Conservation (phyloP, 139 green algal genomes). For the Tetradesmus obliquus region DNA sequence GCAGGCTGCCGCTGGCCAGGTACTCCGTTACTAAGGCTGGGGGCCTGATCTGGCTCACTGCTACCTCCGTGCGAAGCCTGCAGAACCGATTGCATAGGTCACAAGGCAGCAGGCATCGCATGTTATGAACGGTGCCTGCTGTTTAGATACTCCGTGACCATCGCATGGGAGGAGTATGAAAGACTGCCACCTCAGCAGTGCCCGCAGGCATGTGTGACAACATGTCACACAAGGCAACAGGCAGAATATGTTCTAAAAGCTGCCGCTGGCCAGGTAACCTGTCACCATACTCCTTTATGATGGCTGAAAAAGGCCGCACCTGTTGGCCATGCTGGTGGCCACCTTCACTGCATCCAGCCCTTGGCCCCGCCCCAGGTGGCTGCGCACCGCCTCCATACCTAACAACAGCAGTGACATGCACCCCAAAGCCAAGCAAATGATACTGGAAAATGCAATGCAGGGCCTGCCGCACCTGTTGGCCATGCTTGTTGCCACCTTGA, state of each 20-base stretch:
- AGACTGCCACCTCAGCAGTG: too few species aligned
- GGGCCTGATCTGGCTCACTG: conserved; percentile 60
- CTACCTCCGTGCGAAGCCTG: conserved; percentile 1
- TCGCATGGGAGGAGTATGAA: too few species aligned
- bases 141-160: too few species aligned
- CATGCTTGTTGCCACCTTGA: conserved; percentile 31
- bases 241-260: too few species aligned
- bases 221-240: too few species aligned
- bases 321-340: conserved; percentile 32
- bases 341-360: conserved; percentile 37
- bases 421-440: too few species aligned
- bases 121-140: too few species aligned
- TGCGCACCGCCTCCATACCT: conserved; percentile 23
- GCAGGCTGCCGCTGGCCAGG: conserved; percentile 72
- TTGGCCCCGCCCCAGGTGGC: conserved; percentile 17
- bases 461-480: conserved; percentile 37
- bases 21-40: conserved; percentile 82
- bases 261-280: too few species aligned
- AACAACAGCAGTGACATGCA: too few species aligned
- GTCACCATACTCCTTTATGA: too few species aligned
- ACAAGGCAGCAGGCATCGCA: too few species aligned
- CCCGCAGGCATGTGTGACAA: not conserved
- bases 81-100: not conserved
- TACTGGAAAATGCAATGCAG: too few species aligned
- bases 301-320: not conserved